Percentiles rank a stretch among this genome's conserved stretches.
phyloP scores from a whole-genome alignment of 805 yeast species.

The Priceomyces medius region DNA sequence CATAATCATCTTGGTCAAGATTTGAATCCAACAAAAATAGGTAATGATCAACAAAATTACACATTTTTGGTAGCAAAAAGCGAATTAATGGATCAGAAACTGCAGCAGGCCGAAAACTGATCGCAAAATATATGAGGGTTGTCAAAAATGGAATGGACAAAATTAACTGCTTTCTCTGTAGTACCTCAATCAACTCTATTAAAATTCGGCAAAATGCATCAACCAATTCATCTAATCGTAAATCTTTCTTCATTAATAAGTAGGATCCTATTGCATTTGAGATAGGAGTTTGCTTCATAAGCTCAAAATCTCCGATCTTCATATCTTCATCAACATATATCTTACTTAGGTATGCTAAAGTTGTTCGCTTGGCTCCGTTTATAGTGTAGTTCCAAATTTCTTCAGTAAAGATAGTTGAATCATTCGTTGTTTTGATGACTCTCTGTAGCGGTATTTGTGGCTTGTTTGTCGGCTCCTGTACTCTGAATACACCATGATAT shows the following conservation, averaged over 20 bases:
- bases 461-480: background rate
- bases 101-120: conserved; percentile 65
- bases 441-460: conserved; percentile 8
- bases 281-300: conserved; percentile 32
- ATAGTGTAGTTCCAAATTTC: conserved; percentile 37
- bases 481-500: background rate
- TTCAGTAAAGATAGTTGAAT: conserved; percentile 32
- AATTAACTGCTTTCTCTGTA: conserved; percentile 23
- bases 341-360: conserved; percentile 31
- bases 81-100: conserved; percentile 35
- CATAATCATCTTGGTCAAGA: conserved; percentile 26
- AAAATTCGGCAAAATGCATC: conserved; percentile 33
- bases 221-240: conserved; percentile 51
- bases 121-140: conserved; percentile 53
- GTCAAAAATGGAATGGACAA: conserved; percentile 60
- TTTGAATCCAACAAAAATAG: conserved; percentile 27
- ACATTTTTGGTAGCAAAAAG: conserved; percentile 14
- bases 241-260: conserved; percentile 42
- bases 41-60: conserved; percentile 17
- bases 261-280: conserved; percentile 38
- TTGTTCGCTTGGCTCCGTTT: conserved; percentile 32
- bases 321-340: conserved; percentile 27
- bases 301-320: conserved; percentile 15
- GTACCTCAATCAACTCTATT: conserved; percentile 26
- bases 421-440: conserved; percentile 29